phyloP scores from a whole-genome alignment of 257 asterid genomes.

The Plantago elongata region DNA sequence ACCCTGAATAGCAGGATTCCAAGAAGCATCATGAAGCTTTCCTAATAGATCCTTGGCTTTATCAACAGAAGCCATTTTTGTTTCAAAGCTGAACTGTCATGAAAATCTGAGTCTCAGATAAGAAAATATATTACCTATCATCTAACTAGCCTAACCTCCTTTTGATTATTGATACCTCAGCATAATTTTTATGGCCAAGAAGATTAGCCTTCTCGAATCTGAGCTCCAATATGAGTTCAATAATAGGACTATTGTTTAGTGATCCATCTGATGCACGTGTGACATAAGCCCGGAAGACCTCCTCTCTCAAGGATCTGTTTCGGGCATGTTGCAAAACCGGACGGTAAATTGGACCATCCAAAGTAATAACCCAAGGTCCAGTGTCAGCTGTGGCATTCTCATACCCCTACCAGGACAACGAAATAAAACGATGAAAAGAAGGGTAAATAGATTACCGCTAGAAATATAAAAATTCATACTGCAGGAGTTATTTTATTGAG shows the following conservation, averaged over 20 bases:
- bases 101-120: constrained; percentile 2
- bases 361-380: constrained; percentile 76
- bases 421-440: constrained; percentile 7
- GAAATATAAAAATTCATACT: not conserved
- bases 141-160: not conserved
- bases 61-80: constrained; percentile 45
- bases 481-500: not conserved
- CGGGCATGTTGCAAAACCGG: constrained; percentile 66
- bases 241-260: constrained; percentile 59
- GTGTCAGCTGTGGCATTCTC: constrained; percentile 63
- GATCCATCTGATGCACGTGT: constrained; percentile 75
- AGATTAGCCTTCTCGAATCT: constrained; percentile 74
- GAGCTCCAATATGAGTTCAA: constrained; percentile 62
- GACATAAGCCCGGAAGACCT: constrained; percentile 62
- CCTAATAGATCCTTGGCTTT: constrained; percentile 41
- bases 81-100: constrained; percentile 35
- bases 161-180: constrained; percentile 43
- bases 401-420: constrained; percentile 43
- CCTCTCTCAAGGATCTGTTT: constrained; percentile 66
- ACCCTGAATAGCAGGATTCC: constrained; percentile 39
- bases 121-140: not conserved
- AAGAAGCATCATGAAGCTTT: constrained; percentile 42
- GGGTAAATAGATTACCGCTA: not conserved
- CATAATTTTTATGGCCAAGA: constrained; percentile 64
- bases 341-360: constrained; percentile 64